These are phyloP conservation scores for Chlorella sorokiniana DNA, from an alignment of 139 green algal genomes.

Conservation along the genomic window DNA sequence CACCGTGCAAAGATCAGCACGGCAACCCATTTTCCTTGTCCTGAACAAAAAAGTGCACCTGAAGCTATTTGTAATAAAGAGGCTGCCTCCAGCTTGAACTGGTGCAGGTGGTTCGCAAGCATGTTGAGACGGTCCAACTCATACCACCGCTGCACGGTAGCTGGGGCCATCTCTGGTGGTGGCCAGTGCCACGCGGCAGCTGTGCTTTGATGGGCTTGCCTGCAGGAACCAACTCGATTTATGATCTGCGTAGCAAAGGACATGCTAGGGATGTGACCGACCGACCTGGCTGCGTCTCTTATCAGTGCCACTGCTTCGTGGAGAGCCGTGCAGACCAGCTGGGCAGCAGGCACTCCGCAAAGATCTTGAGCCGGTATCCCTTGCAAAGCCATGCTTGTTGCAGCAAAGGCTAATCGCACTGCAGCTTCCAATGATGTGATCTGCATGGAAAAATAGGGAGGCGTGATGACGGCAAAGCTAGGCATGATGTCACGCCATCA, in stretches of 20 bases:
- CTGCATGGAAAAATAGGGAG: neutral
- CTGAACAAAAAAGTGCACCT: neutral
- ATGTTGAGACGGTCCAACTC: neutral
- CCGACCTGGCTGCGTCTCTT: too few relatives aligned
- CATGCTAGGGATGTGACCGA: neutral
- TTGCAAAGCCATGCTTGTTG: neutral
- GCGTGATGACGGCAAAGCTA: neutral
- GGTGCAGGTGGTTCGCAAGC: neutral
- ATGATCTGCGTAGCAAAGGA: too few relatives aligned
- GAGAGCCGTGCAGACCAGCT: neutral
- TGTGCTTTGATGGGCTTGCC: neutral
- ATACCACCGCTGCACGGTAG: conserved; percentile 16
- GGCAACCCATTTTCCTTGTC: neutral
- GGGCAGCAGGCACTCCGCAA: neutral
- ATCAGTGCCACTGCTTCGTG: neutral
- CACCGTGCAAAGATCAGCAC: too few relatives aligned
- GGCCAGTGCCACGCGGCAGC: conserved; percentile 40
- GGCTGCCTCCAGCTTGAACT: neutral
- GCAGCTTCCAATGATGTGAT: neutral
- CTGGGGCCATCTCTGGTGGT: conserved; percentile 27
- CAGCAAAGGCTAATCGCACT: neutral
- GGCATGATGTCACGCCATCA: neutral
- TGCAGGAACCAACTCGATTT: neutral
- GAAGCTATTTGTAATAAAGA: neutral
- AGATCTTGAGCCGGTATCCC: neutral